Base-by-base conservation (phyloP, 495 filamentous ascomycete genomes). In the Zalerion maritima region DNA sequence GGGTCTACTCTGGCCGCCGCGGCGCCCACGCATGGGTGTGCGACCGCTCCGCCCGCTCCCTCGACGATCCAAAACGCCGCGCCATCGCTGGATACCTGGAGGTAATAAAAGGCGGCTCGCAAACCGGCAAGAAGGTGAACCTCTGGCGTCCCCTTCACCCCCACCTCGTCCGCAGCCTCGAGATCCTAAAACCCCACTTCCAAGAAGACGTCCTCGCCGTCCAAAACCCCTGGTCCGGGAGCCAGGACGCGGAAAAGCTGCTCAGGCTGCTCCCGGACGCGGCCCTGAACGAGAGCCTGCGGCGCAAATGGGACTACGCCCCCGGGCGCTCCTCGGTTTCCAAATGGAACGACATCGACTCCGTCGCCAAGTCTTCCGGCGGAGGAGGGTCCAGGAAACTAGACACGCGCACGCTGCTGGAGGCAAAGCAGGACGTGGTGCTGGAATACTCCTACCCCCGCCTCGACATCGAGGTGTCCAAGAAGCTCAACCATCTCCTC, bases 21-120 rank as follows among this genome's bases (percentile, higher is more conserved):
- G 89, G 89, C 52, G 84, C 77, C 10, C 89, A 97, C 73, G 89
- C 87, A 5, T 97, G 89, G 89, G 80, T 97, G n/a, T 94, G 87
- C 48, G 89, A 97, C 52, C 78, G 77, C 35, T 71, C 73, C 26
- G 89, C 85, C 3, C 67, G 89, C 34, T 60, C 62, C 21, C 64
- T 97, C 55, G 76, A 92, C 41, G 89, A 96, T 46, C 60, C 73
- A 29, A 81, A 81, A 42, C 67, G 89, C 18, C 74, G 71, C 35
- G 80, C 84, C 2, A 69, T 97, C 25, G 81, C 82, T 3, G 71
- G 75, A 5, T 96, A 96, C 49, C 67, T 97, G 7, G 84, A 93
- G 40, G 62, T 94, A 3, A 58, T 94, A 2, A 75, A 72, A 29
- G 87, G 89, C 20, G 83, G 84, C 9, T 69, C 77, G 20, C 71